Evolutionary conservation across 495 filamentous ascomycete genomes (phyloP).

Genomic region (Daldinia vernicosa): DNA sequence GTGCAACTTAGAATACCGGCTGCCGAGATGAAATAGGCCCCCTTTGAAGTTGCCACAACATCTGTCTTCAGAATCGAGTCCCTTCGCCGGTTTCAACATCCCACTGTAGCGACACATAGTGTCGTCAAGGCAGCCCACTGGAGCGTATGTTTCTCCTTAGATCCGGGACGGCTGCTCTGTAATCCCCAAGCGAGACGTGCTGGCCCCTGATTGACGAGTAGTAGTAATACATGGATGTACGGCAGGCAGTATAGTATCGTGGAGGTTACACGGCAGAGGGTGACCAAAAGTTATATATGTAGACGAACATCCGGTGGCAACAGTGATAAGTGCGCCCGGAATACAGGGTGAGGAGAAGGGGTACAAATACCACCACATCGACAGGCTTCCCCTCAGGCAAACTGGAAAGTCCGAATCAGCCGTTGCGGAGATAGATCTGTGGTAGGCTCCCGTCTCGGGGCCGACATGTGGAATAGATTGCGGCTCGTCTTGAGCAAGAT

Average conservation of each 20-base stretch:
- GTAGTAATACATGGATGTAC: constrained; percentile 5
- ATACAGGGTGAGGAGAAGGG: constrained; percentile 26
- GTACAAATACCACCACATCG: constrained; percentile 38
- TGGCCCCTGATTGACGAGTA: not conserved
- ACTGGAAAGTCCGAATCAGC: constrained; percentile 28
- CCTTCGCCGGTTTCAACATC: not conserved
- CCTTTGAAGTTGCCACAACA: not conserved
- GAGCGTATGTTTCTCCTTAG: constrained; percentile 1
- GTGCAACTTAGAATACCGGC: constrained; percentile 20
- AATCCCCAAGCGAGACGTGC: constrained; percentile 13
- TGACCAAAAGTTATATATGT: constrained; percentile 24
- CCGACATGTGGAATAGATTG: constrained; percentile 37
- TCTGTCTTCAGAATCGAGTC: not conserved
- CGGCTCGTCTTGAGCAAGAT: constrained; percentile 29
- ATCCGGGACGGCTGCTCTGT: constrained; percentile 1
- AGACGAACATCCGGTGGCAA: constrained; percentile 38
- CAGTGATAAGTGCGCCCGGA: not conserved
- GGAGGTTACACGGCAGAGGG: constrained; percentile 38
- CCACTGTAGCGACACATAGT: not conserved
- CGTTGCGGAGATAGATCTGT: constrained; percentile 25
- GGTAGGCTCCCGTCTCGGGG: constrained; percentile 20
- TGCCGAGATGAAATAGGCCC: constrained; percentile 3
- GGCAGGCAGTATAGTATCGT: constrained; percentile 13
- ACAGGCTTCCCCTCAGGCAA: constrained; percentile 42
- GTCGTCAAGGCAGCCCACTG: not conserved